Percentiles rank a stretch among this genome's conserved stretches.
phyloP scores from a whole-genome alignment of 352 stramenopile genomes.

The Globisporangium orthogonon region DNA sequence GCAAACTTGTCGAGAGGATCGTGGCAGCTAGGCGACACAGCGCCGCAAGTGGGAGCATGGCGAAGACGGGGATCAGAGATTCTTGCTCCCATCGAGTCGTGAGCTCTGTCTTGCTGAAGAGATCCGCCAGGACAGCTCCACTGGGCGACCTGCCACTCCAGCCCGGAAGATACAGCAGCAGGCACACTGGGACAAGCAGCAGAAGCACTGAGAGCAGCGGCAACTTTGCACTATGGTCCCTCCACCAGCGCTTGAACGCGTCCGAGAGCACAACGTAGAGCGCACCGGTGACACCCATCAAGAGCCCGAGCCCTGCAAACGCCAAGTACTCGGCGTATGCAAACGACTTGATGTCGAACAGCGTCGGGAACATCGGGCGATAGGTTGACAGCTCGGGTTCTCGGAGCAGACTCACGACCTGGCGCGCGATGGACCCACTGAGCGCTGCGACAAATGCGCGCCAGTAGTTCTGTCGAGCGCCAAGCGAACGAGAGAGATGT shows the following conservation, averaged over 20 bases:
- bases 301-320: constrained; percentile 36
- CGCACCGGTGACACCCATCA: constrained; percentile 42
- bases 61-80: constrained; percentile 21
- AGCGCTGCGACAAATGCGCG: constrained; percentile 53
- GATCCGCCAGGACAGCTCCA: constrained; percentile 21
- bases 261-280: constrained; percentile 38
- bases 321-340: constrained; percentile 37
- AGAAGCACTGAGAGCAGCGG: constrained; percentile 17
- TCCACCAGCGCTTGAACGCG: constrained; percentile 36
- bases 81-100: constrained; percentile 22
- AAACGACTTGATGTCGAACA: constrained; percentile 36
- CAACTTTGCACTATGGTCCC: constrained; percentile 13
- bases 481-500: neutral
- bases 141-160: constrained; percentile 28
- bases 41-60: constrained; percentile 24
- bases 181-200: constrained; percentile 30
- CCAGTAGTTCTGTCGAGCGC: constrained; percentile 46
- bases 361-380: constrained; percentile 43
- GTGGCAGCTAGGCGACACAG: constrained; percentile 30
- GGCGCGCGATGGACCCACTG: constrained; percentile 39
- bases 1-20: constrained; percentile 42
- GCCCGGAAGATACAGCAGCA: constrained; percentile 34
- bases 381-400: constrained; percentile 33
- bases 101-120: constrained; percentile 19
- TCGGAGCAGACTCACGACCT: constrained; percentile 32